These are phyloP conservation scores for Begonia masoniana DNA, from an alignment of 306 rosid species.

Conservation along the genomic window DNA sequence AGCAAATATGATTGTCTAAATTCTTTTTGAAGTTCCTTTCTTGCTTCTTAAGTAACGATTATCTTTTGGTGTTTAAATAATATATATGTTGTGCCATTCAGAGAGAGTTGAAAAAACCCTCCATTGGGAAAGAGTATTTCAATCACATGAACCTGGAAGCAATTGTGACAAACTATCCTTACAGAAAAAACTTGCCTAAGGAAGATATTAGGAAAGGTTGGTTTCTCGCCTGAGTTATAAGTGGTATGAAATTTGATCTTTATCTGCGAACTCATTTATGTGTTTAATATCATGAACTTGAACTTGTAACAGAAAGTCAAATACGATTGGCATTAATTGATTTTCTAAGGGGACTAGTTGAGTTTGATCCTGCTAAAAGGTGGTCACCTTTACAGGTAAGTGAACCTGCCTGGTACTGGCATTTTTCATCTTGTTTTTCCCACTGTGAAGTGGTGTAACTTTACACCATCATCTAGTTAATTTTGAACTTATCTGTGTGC, in stretches of 20 bases:
- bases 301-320: conserved; percentile 68
- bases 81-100: conserved; percentile 24
- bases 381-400: conserved; percentile 98
- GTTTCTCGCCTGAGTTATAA: conserved; percentile 7
- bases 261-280: conserved; percentile 12
- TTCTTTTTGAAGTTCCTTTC: background rate
- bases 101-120: conserved; percentile 90
- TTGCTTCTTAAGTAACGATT: no score
- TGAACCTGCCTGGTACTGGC: conserved; percentile 5
- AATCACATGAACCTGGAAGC: conserved; percentile 79
- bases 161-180: conserved; percentile 80
- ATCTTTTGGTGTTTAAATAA: background rate
- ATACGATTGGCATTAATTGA: conserved; percentile 81
- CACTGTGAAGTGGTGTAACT: conserved; percentile 11
- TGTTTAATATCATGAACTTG: conserved; percentile 21
- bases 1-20: background rate
- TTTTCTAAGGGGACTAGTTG: conserved; percentile 90
- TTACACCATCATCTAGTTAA: conserved; percentile 16
- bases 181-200: conserved; percentile 70
- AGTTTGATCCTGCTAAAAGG: conserved; percentile 92
- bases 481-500: conserved; percentile 24
- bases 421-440: conserved; percentile 9
- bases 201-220: conserved; percentile 83
- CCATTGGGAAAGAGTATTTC: conserved; percentile 91
- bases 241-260: conserved; percentile 3